Evolutionary conservation across 208 protist species (phyloP).

Genomic region (Crithidia brevicula): DNA sequence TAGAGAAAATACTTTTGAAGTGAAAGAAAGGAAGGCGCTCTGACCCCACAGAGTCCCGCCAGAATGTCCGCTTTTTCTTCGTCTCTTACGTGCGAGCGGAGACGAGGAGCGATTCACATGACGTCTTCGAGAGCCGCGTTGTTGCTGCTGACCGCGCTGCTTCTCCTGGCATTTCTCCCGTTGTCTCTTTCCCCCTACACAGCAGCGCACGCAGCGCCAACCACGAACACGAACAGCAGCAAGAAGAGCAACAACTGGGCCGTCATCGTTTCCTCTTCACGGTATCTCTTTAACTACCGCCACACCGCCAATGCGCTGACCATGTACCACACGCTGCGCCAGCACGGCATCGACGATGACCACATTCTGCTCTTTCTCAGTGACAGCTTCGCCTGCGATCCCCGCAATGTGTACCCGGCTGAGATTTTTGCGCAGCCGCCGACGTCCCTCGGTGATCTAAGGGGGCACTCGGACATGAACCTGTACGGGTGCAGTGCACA

Average conservation of each 20-base stretch:
- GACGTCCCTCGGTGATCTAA: background rate
- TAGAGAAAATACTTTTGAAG: no score
- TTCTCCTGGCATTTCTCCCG: no score
- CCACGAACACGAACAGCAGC: background rate
- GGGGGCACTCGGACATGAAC: conserved; percentile 37
- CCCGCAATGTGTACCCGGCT: conserved; percentile 93
- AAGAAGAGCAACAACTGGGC: conserved; percentile 95
- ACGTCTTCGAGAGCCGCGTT: no score
- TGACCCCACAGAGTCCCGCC: no score
- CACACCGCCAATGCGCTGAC: conserved; percentile 97
- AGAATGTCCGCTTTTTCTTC: no score
- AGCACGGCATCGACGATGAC: conserved; percentile 95
- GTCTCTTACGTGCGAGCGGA: no score
- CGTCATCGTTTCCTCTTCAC: conserved; percentile 94
- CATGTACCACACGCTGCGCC: conserved; percentile 96
- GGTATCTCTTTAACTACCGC: conserved; percentile 99
- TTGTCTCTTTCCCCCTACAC: no score
- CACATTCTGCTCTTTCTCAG: conserved; percentile 97
- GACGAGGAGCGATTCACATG: no score
- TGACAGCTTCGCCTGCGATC: conserved; percentile 98
- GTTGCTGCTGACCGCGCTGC: background rate
- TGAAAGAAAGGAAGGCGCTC: no score
- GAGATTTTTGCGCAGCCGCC: conserved; percentile 62
- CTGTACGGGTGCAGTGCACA: conserved; percentile 94
- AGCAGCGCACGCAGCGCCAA: no score